Evolutionary conservation across 331 rosid species (phyloP), one percentile per base, ranked within the genome.

Genomic region (Quercus tomentella): DNA sequence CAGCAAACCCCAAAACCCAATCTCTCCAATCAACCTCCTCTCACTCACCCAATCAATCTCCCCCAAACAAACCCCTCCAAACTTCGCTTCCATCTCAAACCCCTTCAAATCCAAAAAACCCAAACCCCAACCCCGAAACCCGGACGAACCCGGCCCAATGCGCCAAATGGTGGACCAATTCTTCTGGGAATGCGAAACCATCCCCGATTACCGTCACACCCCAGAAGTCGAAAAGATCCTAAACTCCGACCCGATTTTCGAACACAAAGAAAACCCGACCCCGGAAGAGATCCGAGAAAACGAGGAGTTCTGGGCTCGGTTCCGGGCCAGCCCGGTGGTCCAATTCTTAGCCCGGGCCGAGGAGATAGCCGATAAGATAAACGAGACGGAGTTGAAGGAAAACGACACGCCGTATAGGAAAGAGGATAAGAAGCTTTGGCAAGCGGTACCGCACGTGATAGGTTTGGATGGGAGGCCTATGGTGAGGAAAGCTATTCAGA

Each of bases 401-500:
- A 95, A 95, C 63, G 93, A 84, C 66, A 82, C 55, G 4, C 98
- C 99, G 1, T 86, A 80, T 78, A 88, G 80, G 16, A 55, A 16
- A 2, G 98, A 91, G 79, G 99, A 95, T 69, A 74, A 74, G 84
- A 84, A 91, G 56, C 74, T 87, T 11, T 95, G 98, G 99, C 87
- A 81, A 81, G 75, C 87, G 0, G 10, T 93, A 79, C 99, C 99
- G 0, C 68, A 87, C 70, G 92, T 95, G 0, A 77, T 73, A 37
- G 98, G 99, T 72, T 89, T 78, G 54, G 99, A 95, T 71, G 98
- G 99, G 0, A 56, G 92, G 79, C 99, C 98, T 6, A 91, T 93
- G 94, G 97, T 98, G 22, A 82, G 99, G 80, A 93, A 89, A 78
- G 86, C 98, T 15, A 82, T 80, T 18, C 90, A 45, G 88, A 73